A percentile compares a stretch with the other conserved stretches of the same genome.
phyloP scores from a whole-genome alignment of 495 filamentous ascomycete genomes.

The Hyaloscypha bicolor region DNA sequence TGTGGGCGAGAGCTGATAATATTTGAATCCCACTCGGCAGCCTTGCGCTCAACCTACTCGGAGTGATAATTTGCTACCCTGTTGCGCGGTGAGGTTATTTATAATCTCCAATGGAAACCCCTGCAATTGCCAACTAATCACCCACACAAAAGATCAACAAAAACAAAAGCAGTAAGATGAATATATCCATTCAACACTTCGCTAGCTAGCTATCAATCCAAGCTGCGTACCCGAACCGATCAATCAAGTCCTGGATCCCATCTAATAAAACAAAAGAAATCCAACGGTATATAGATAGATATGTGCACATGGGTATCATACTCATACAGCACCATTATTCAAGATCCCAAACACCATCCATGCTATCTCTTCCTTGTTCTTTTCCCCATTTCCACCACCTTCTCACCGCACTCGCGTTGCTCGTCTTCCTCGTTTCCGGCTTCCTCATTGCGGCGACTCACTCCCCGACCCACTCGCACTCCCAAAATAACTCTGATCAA shows the following conservation, averaged over 20 bases:
- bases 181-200: not conserved
- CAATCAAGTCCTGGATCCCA: not conserved
- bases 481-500: constrained; percentile 57
- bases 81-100: too few species aligned
- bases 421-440: not conserved
- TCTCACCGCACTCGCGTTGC: not conserved
- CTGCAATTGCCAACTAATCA: too few species aligned
- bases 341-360: not conserved
- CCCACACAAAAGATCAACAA: too few species aligned
- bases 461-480: constrained; percentile 14
- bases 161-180: not conserved
- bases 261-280: constrained; percentile 17
- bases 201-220: not conserved
- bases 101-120: too few species aligned
- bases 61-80: too few species aligned
- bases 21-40: too few species aligned
- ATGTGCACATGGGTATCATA: constrained; percentile 33
- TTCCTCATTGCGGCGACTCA: constrained; percentile 4
- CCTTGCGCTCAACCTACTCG: too few species aligned
- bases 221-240: not conserved
- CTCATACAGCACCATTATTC: constrained; percentile 13
- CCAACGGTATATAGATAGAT: constrained; percentile 24
- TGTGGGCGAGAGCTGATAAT: too few species aligned
- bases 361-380: not conserved
- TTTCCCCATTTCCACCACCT: not conserved